Percentiles rank a stretch among this genome's conserved stretches.
These are phyloP conservation scores for Paecilomyces niveus DNA, from an alignment of 2,329 filamentous ascomycete genomes.

Conservation along the genomic window DNA sequence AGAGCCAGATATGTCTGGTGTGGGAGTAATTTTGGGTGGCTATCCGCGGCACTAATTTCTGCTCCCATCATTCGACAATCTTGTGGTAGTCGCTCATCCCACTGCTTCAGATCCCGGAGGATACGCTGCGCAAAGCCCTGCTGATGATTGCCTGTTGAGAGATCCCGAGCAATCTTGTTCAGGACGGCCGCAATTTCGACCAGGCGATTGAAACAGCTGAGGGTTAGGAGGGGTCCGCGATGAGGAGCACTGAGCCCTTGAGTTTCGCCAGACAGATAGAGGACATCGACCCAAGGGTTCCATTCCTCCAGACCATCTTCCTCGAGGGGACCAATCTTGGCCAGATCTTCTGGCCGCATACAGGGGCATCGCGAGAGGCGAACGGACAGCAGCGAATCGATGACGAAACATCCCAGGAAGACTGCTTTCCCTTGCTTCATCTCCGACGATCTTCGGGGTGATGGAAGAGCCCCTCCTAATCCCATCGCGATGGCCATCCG, in stretches of 20 bases:
- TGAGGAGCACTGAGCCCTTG: conserved; percentile 21
- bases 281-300: conserved; percentile 59
- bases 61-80: conserved; percentile 30
- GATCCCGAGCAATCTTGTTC: conserved; percentile 27
- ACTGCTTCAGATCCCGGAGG: conserved; percentile 28
- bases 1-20: conserved; percentile 33
- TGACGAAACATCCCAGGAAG: conserved; percentile 46
- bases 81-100: conserved; percentile 28
- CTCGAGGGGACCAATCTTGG: conserved; percentile 44
- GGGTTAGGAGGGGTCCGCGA: conserved; percentile 35
- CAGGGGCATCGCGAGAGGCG: conserved; percentile 40
- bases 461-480: conserved; percentile 18
- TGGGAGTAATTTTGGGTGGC: conserved; percentile 28
- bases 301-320: conserved; percentile 68
- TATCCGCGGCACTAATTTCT: conserved; percentile 29
- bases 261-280: conserved; percentile 28
- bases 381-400: conserved; percentile 47
- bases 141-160: conserved; percentile 19
- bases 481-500: conserved; percentile 39
- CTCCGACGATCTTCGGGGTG: conserved; percentile 22
- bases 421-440: conserved; percentile 35
- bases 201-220: conserved; percentile 49
- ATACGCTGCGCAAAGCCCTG: conserved; percentile 26
- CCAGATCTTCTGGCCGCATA: conserved; percentile 41
- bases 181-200: conserved; percentile 31